Conservation (phyloP, 179 eudicot species). For the Spinacia oleracea region DNA sequence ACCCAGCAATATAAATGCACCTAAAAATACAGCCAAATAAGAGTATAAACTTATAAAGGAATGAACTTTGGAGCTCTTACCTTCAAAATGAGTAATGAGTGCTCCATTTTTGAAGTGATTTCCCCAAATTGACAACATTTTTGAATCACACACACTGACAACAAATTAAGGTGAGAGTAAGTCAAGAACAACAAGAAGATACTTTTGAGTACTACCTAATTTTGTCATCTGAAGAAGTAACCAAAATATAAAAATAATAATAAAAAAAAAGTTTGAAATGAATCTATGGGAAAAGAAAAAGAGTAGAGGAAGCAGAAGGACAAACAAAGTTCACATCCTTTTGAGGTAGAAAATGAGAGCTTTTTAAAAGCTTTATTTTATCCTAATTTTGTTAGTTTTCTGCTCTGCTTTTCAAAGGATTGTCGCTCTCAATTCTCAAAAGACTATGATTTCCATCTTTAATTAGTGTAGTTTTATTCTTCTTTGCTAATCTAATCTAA, state of each 20-base stretch:
- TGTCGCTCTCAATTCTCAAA: constrained; percentile 22
- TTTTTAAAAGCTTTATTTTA: neutral
- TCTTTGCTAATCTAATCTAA: neutral
- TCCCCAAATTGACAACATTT: constrained; percentile 26
- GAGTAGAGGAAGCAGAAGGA: constrained; percentile 24
- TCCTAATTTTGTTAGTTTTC: neutral
- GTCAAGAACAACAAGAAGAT: neutral
- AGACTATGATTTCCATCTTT: neutral
- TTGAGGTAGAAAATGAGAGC: constrained; percentile 21
- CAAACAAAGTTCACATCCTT: constrained; percentile 30
- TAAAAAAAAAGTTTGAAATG: neutral
- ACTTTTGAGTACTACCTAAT: neutral
- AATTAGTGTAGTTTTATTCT: neutral
- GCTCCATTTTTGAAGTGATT: constrained; percentile 22
- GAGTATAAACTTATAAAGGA: constrained; percentile 20
- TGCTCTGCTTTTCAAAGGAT: constrained; percentile 12
- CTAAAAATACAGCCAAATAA: constrained; percentile 14
- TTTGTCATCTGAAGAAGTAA: neutral
- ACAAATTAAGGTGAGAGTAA: neutral
- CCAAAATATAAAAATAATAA: neutral
- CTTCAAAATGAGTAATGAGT: constrained; percentile 31
- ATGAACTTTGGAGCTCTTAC: constrained; percentile 36
- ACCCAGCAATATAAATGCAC: constrained; percentile 31
- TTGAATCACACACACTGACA: constrained; percentile 6
- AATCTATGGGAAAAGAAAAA: constrained; percentile 3